Evolutionary conservation across 2,329 filamentous ascomycete genomes (phyloP).

Genomic region (Metarhizium humberi): DNA sequence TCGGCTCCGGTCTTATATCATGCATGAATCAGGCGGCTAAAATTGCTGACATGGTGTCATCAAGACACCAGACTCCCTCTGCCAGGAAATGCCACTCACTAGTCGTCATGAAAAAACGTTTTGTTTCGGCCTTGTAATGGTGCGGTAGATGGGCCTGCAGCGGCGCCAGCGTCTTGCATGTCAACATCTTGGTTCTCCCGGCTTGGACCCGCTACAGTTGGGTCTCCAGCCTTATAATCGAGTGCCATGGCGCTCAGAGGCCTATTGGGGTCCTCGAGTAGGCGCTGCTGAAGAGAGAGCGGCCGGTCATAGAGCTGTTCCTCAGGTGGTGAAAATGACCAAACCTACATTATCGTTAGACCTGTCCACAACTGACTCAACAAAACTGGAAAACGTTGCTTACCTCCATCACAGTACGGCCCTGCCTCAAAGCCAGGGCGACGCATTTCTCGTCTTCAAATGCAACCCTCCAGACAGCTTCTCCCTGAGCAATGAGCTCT

Average conservation of each 20-base stretch:
- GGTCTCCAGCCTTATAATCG: constrained; percentile 28
- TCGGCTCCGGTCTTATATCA: neutral
- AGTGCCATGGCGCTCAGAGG: constrained; percentile 42
- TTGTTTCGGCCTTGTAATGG: constrained; percentile 29
- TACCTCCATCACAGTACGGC: constrained; percentile 96
- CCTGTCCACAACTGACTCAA: neutral
- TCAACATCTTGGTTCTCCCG: constrained; percentile 39
- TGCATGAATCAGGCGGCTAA: neutral
- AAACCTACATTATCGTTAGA: constrained; percentile 51
- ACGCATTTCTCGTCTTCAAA: constrained; percentile 99
- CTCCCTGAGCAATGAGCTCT: constrained; percentile 82
- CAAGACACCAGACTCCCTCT: constrained; percentile 4
- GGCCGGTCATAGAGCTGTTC: constrained; percentile 49
- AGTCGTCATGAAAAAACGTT: constrained; percentile 43
- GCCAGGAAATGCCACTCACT: constrained; percentile 7
- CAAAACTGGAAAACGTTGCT: constrained; percentile 8
- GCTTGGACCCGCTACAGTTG: constrained; percentile 19
- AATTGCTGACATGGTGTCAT: neutral
- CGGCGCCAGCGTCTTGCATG: constrained; percentile 47
- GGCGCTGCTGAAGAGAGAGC: constrained; percentile 37
- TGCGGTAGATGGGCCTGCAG: constrained; percentile 36
- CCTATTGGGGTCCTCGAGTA: constrained; percentile 36
- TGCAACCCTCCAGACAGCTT: constrained; percentile 94
- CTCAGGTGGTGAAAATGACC: constrained; percentile 86
- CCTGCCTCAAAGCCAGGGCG: constrained; percentile 77